Conservation (phyloP, 192 early-diverging fungal genomes). For the Geranomyces michiganensis region DNA sequence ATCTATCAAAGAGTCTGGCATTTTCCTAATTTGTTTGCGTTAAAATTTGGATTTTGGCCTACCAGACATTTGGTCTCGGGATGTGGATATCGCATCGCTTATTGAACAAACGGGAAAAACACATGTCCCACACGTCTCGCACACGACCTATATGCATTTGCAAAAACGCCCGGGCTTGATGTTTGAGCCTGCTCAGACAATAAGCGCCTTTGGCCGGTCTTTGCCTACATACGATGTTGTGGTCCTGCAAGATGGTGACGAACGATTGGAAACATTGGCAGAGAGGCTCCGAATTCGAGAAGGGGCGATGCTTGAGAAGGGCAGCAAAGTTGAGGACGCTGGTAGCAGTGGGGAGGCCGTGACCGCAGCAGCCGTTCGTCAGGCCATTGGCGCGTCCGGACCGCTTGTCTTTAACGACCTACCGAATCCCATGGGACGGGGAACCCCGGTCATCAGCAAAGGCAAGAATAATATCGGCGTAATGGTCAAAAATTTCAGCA, state of each 20-base stretch:
- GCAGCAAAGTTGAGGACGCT: conserved; percentile 3
- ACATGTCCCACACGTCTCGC: conserved; percentile 32
- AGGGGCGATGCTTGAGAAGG: not conserved
- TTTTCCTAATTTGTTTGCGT: too few relatives aligned
- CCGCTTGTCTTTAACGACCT: conserved; percentile 12
- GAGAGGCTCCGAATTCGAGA: not conserved
- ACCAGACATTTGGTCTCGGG: conserved; percentile 42
- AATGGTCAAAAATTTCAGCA: conserved; percentile 27
- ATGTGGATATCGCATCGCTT: conserved; percentile 39
- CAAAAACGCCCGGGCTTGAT: not conserved
- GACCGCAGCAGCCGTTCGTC: conserved; percentile 24
- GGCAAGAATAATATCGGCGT: conserved; percentile 29
- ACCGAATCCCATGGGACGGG: conserved; percentile 13
- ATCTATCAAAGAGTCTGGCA: too few relatives aligned
- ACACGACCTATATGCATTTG: conserved; percentile 29
- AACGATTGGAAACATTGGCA: conserved; percentile 17
- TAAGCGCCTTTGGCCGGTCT: conserved; percentile 21
- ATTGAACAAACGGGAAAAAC: conserved; percentile 38
- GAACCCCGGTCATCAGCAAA: not conserved
- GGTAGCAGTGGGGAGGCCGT: conserved; percentile 27
- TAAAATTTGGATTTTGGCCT: not conserved
- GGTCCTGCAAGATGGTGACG: conserved; percentile 16
- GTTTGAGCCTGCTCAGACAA: conserved; percentile 14
- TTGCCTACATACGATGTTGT: conserved; percentile 34
- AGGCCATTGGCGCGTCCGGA: conserved; percentile 25